phyloP scores from a whole-genome alignment of 2,329 filamentous ascomycete species.

The Falciphora oryzae region DNA sequence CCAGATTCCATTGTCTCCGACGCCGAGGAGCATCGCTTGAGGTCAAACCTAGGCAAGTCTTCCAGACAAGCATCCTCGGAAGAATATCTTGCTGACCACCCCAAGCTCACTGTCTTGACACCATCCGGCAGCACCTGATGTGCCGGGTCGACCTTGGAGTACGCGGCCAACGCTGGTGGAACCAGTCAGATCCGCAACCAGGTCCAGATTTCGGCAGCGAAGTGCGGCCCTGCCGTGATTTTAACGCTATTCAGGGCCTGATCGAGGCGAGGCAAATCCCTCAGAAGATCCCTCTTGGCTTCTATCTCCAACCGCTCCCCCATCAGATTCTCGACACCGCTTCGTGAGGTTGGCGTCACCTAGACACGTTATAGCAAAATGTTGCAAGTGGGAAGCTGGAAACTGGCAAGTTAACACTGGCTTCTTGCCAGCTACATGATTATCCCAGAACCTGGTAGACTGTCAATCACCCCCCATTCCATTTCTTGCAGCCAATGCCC shows the following conservation, averaged over 20 bases:
- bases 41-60: neutral
- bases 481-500: too few relatives aligned
- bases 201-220: conserved; percentile 53
- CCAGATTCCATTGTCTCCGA: neutral
- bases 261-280: conserved; percentile 3
- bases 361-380: too few relatives aligned
- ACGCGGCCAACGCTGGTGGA: conserved; percentile 48
- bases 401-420: too few relatives aligned
- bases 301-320: neutral
- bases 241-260: neutral
- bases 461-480: too few relatives aligned
- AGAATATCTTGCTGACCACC: neutral
- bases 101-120: conserved; percentile 47
- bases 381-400: too few relatives aligned
- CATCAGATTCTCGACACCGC: neutral
- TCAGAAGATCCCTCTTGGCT: neutral
- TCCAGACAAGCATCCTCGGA: neutral
- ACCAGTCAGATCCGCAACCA: conserved; percentile 31
- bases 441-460: too few relatives aligned
- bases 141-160: conserved; percentile 47
- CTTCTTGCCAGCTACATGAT: too few relatives aligned
- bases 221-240: neutral
- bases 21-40: neutral
- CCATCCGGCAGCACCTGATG: conserved; percentile 50
- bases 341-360: neutral